These are phyloP conservation scores for Lactarius hatsudake DNA, from an alignment of 768 basidiomycete species.

Conservation along the genomic window DNA sequence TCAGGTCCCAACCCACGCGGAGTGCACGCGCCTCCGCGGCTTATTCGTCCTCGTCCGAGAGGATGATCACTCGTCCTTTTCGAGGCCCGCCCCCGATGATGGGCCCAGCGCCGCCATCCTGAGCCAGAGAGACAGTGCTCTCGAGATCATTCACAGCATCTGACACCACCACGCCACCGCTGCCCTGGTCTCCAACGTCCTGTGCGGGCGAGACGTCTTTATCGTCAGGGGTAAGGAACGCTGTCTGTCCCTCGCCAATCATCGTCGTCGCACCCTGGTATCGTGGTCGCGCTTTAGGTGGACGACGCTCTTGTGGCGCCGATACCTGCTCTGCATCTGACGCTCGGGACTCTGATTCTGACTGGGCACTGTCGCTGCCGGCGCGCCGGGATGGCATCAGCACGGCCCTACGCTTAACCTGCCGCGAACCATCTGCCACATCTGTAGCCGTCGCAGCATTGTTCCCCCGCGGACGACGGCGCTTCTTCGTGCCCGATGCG, in stretches of 20 bases:
- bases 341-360: conserved; percentile 4
- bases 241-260: not conserved
- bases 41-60: conserved; percentile 42
- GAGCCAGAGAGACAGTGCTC: not conserved
- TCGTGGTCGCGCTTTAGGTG: conserved; percentile 41
- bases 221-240: not conserved
- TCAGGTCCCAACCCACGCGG: conserved; percentile 13
- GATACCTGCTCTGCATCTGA: conserved; percentile 13
- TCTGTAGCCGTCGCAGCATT: conserved; percentile 29
- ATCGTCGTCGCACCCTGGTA: conserved; percentile 1
- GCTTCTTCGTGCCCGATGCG: conserved; percentile 54
- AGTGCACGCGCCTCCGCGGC: conserved; percentile 24
- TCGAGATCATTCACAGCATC: not conserved
- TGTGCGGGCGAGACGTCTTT: not conserved
- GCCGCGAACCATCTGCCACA: conserved; percentile 28
- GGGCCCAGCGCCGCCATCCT: not conserved
- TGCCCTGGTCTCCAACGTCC: not conserved
- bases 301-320: conserved; percentile 35
- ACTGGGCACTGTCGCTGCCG: not conserved
- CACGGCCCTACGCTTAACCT: conserved; percentile 33
- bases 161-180: not conserved
- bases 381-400: not conserved
- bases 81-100: conserved; percentile 23
- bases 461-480: conserved; percentile 45
- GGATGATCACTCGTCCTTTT: conserved; percentile 37